phyloP scores from a whole-genome alignment of 2,329 filamentous ascomycete genomes.

The Xylariaceae sp. region DNA sequence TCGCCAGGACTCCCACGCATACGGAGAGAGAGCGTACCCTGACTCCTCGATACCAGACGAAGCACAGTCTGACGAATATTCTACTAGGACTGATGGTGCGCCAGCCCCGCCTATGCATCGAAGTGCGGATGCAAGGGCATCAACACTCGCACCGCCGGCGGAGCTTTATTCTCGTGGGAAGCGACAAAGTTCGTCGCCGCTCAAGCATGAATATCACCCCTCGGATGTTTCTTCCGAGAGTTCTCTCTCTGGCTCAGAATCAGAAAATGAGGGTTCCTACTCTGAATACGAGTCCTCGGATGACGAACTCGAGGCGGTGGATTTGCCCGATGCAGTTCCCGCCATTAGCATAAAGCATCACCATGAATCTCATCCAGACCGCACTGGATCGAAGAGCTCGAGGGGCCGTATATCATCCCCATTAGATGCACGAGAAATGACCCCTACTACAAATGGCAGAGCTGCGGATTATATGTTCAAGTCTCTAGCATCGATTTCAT shows the following conservation, averaged over 20 bases:
- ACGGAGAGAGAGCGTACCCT: constrained; percentile 36
- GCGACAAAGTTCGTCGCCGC: constrained; percentile 78
- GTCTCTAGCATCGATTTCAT: constrained; percentile 52
- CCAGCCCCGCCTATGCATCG: constrained; percentile 52
- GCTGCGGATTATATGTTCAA: constrained; percentile 41
- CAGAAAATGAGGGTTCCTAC: constrained; percentile 46
- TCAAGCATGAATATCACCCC: constrained; percentile 95
- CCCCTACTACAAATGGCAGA: constrained; percentile 44
- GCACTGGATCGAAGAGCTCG: constrained; percentile 42
- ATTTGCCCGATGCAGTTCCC: constrained; percentile 54
- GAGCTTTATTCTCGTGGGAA: constrained; percentile 47
- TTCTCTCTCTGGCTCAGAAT: constrained; percentile 27
- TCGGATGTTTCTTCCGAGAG: constrained; percentile 58
- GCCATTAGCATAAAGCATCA: constrained; percentile 51
- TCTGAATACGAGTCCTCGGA: constrained; percentile 41
- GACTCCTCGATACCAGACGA: constrained; percentile 36
- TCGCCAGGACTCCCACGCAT: constrained; percentile 22
- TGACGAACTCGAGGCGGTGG: constrained; percentile 56
- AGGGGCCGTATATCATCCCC: constrained; percentile 69
- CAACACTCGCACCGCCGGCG: constrained; percentile 41
- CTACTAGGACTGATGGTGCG: constrained; percentile 44
- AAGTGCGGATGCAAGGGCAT: constrained; percentile 37
- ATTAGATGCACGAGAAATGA: constrained; percentile 68
- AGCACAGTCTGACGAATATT: constrained; percentile 29
- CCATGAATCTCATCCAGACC: constrained; percentile 33